These are phyloP conservation scores for Pisolithus thermaeus DNA, from an alignment of 1,284 basidiomycete genomes.

Conservation along the genomic window DNA sequence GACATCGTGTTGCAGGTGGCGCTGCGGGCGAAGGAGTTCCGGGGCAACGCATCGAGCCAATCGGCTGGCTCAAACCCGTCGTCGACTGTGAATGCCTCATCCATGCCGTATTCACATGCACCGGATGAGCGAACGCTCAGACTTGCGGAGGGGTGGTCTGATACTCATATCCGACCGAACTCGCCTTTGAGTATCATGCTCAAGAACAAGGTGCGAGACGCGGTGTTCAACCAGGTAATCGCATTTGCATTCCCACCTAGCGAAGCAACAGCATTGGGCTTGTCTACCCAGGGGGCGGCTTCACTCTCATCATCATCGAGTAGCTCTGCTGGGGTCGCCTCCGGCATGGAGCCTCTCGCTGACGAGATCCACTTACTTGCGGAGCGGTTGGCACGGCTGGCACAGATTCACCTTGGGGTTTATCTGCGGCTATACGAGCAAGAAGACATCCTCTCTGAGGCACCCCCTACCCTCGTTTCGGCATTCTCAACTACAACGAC, in stretches of 20 bases:
- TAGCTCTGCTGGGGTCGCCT: slow-evolving; percentile 25
- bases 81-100: background rate
- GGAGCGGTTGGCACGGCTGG: slow-evolving; percentile 64
- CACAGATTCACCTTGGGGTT: slow-evolving; percentile 65
- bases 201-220: slow-evolving; percentile 55
- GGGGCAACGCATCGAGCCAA: slow-evolving; percentile 6
- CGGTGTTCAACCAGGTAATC: slow-evolving; percentile 57
- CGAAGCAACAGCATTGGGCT: slow-evolving; percentile 28
- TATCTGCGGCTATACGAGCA: slow-evolving; percentile 71
- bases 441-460: slow-evolving; percentile 43
- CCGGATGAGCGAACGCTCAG: slow-evolving; percentile 48
- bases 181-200: slow-evolving; percentile 55
- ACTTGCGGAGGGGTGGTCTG: slow-evolving; percentile 60
- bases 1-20: slow-evolving; percentile 66
- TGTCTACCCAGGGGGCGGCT: slow-evolving; percentile 14
- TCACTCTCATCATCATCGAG: slow-evolving; percentile 13
- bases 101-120: slow-evolving; percentile 21
- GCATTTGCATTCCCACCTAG: slow-evolving; percentile 43
- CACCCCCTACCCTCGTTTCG: background rate
- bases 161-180: slow-evolving; percentile 50
- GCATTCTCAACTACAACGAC: slow-evolving; percentile 2
- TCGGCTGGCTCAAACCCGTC: too few relatives aligned
- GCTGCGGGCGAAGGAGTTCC: slow-evolving; percentile 48
- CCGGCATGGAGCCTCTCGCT: slow-evolving; percentile 64
- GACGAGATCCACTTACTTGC: slow-evolving; percentile 64